Conservation (phyloP, 352 stramenopile genomes). For the Detonula confervacea region DNA sequence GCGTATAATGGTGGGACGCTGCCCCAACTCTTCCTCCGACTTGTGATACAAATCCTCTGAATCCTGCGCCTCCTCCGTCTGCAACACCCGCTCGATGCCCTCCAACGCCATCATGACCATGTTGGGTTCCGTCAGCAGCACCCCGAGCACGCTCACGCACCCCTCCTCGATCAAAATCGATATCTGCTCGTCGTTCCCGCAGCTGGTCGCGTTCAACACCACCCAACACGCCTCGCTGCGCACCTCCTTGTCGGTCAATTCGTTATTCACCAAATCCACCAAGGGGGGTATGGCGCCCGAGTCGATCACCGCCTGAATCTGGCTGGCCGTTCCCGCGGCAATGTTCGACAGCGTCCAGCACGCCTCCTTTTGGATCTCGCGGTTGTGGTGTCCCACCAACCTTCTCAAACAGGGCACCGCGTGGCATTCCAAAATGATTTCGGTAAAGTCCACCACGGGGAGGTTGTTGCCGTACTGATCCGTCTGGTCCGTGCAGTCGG, state of each 20-base stretch:
- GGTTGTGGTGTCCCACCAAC: slow-evolving; percentile 95
- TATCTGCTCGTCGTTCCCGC: slow-evolving; percentile 95
- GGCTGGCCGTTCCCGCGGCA: slow-evolving; percentile 94
- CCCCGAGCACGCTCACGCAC: slow-evolving; percentile 85
- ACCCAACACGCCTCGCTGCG: slow-evolving; percentile 98
- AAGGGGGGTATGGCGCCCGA: slow-evolving; percentile 94
- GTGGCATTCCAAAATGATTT: slow-evolving; percentile 96
- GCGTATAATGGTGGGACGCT: slow-evolving; percentile 30
- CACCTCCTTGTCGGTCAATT: slow-evolving; percentile 94
- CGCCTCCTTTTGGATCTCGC: slow-evolving; percentile 98
- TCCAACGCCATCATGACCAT: slow-evolving; percentile 99
- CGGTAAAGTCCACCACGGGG: slow-evolving; percentile 85
- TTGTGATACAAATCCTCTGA: slow-evolving; percentile 35
- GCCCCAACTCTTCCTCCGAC: slow-evolving; percentile 28
- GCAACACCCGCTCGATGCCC: slow-evolving; percentile 95
- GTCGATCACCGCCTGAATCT: slow-evolving; percentile 98
- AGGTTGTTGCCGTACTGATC: slow-evolving; percentile 6
- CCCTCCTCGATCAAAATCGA: slow-evolving; percentile 87
- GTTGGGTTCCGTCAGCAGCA: slow-evolving; percentile 93
- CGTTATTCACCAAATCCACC: slow-evolving; percentile 91
- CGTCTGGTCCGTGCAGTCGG: slow-evolving; percentile 88
- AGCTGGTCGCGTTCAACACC: slow-evolving; percentile 97
- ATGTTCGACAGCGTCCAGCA: slow-evolving; percentile 98
- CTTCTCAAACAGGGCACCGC: slow-evolving; percentile 92
- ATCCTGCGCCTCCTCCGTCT: slow-evolving; percentile 90